Evolutionary conservation across 2,329 filamentous ascomycete species (phyloP), one percentile per base, ranked within the genome.

Genomic region (Dryadomyces quercus-mongolicae): DNA sequence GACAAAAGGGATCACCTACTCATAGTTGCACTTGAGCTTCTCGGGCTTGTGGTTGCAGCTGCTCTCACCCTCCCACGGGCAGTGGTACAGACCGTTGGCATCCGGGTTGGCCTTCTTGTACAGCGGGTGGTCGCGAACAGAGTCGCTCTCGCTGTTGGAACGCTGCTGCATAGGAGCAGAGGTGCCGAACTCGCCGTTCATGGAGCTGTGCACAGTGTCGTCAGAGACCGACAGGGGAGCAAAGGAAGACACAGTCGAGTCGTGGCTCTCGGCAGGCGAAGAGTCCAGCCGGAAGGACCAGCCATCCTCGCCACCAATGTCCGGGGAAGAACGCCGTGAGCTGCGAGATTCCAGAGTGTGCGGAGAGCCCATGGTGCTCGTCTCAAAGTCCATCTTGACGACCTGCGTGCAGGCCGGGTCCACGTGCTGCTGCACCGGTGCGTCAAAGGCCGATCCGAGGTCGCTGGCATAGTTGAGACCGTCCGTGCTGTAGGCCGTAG

Each of bases 11-110:
- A 4, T 44, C 42, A 49, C 88, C 80, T 85, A 95, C 91, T 96
- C 91, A 67, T 96, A 97, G 73, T 95, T 95, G 83, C 92, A 96
- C 81, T 96, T 96, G 63, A 97, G 86, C 74, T 94, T 93, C 66
- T 94, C 93, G 44, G 91, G 82, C 72, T 88, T 87, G 81, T 96
- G 92, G 69, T 81, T 86, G 80, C 92, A 97, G 65, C 67, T 74
- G 36, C 71, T 55, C 57, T 83, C 76, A 62, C 82, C 85, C 67
- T 86, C 83, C 76, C 86, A 93, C 6, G 92, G 92, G 76, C 92
- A 97, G 73, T 95, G 89, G 73, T 93, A 97, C 56, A 94, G 80
- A 65, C 89, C 90, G 70, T 95, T 88, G 38, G 76, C 68, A 44
- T 77, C 69, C 10, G 84, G 79, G 49, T 72, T 71, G 54, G 76